Percentiles rank a stretch among this genome's conserved stretches.
Conservation (phyloP, 305 asterid species). For the Fraxinus nigra region DNA sequence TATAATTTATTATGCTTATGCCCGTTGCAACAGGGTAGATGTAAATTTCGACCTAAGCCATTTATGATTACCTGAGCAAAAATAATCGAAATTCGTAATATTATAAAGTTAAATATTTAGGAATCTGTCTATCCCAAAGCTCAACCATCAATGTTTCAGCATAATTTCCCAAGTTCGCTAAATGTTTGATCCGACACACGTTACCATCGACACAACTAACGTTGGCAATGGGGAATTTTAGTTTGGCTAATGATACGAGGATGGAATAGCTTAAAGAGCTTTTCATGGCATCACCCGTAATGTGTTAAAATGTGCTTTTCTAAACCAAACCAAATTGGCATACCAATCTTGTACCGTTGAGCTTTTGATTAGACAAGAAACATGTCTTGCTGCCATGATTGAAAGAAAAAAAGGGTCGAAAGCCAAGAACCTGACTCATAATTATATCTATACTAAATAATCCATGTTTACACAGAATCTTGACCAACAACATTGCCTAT, state of each 20-base stretch:
- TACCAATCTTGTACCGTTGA: neutral
- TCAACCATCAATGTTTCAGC: neutral
- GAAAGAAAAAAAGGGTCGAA: neutral
- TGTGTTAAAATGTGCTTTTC: neutral
- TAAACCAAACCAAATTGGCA: neutral
- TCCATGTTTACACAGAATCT: neutral
- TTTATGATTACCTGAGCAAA: neutral
- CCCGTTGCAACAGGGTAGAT: neutral
- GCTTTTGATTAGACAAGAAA: neutral
- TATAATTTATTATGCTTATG: neutral
- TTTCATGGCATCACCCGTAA: neutral
- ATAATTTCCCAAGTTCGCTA: neutral
- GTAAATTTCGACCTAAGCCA: neutral
- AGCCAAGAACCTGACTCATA: neutral
- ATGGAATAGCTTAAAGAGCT: neutral
- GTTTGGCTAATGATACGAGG: neutral
- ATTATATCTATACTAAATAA: neutral
- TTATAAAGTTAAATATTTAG: neutral
- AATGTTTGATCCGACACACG: neutral
- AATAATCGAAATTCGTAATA: neutral
- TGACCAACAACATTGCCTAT: neutral
- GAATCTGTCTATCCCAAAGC: neutral
- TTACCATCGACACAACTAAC: neutral
- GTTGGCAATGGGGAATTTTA: neutral
- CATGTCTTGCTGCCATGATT: neutral